Evolutionary conservation across 805 yeast genomes (phyloP).

Genomic region (Sugiyamaella chiloensis): DNA sequence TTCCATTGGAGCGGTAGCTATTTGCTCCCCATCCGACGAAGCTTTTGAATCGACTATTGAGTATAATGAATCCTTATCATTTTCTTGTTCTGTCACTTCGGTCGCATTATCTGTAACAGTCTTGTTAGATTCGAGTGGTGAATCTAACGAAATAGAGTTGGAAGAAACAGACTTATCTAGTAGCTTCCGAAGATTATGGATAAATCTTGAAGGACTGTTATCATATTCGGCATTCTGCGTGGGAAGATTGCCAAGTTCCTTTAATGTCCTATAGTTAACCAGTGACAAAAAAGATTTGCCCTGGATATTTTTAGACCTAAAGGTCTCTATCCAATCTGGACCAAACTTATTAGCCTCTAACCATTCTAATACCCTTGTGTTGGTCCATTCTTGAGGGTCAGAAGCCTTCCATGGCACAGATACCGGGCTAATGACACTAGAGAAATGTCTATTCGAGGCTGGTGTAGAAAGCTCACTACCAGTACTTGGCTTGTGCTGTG

Average conservation of each 20-base stretch:
- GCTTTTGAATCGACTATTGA: background rate
- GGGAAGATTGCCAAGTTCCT: slow-evolving; percentile 38
- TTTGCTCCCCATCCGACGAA: background rate
- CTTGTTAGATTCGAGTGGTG: background rate
- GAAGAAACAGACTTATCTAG: slow-evolving; percentile 28
- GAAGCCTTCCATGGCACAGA: slow-evolving; percentile 47
- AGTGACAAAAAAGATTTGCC: slow-evolving; percentile 66
- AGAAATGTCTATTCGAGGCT: background rate
- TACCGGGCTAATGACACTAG: slow-evolving; percentile 14
- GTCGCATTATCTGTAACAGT: background rate
- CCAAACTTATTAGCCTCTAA: slow-evolving; percentile 65
- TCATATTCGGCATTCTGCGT: slow-evolving; percentile 37
- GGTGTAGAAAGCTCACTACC: slow-evolving; percentile 2
- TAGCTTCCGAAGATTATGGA: slow-evolving; percentile 50
- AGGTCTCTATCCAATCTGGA: slow-evolving; percentile 67
- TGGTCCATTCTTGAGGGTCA: slow-evolving; percentile 66
- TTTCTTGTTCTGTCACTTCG: background rate
- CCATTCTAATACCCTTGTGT: slow-evolving; percentile 66
- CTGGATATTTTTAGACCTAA: slow-evolving; percentile 52
- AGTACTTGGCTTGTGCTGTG: background rate
- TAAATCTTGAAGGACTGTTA: slow-evolving; percentile 55
- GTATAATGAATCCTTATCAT: background rate
- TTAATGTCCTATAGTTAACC: slow-evolving; percentile 64
- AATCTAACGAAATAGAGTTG: background rate
- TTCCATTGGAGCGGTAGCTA: background rate